Percentiles rank a stretch among this genome's conserved stretches.
phyloP scores from a whole-genome alignment of 2,329 filamentous ascomycete species.

The Ascochyta viciae-villosae region DNA sequence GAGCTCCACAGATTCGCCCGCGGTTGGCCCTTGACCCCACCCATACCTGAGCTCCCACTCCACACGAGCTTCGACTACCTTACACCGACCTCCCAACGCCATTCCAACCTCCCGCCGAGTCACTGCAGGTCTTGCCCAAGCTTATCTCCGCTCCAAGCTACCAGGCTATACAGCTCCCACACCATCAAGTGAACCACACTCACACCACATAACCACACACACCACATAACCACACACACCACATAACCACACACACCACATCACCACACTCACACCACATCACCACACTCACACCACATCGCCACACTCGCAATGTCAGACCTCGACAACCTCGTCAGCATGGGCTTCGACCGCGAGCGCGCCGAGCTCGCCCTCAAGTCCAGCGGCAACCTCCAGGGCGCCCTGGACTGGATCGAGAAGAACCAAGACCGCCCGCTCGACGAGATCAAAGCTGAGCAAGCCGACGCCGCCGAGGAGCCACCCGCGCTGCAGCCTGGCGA shows the following conservation, averaged over 20 bases:
- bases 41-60: conserved; percentile 14
- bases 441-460: conserved; percentile 66
- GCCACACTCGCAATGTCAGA: conserved; percentile 55
- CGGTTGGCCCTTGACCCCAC: conserved; percentile 14
- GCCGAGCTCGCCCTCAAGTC: conserved; percentile 85
- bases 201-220: too few relatives aligned
- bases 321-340: conserved; percentile 67
- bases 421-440: conserved; percentile 89
- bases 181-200: too few relatives aligned
- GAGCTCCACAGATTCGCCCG: conserved; percentile 16
- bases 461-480: conserved; percentile 57
- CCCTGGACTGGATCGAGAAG: conserved; percentile 92
- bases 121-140: neutral
- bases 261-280: neutral
- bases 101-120: too few relatives aligned
- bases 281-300: conserved; percentile 11
- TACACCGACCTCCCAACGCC: neutral
- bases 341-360: conserved; percentile 83
- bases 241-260: conserved; percentile 3
- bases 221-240: neutral
- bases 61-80: conserved; percentile 9
- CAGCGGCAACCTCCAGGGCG: conserved; percentile 80
- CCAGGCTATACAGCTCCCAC: neutral
- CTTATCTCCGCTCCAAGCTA: neutral
- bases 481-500: conserved; percentile 74